Percentiles rank a stretch among this genome's conserved stretches.
Conservation (phyloP, 1,139 yeast genomes). For the Yamadazyma buinensis region DNA sequence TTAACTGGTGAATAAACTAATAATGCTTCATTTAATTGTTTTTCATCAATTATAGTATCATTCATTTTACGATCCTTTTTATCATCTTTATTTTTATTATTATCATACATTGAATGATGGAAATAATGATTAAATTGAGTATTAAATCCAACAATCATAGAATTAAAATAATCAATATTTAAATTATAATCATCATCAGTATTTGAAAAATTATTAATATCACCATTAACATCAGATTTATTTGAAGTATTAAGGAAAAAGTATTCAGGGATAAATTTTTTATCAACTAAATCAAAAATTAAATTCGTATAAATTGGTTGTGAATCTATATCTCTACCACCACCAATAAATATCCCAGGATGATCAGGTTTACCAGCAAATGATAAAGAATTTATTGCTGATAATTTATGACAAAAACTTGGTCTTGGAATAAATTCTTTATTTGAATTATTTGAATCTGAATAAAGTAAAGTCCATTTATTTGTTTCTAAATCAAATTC, state of each 20-base stretch:
- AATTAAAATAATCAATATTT: slow-evolving; percentile 29
- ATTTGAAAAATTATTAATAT: slow-evolving; percentile 14
- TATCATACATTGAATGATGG: slow-evolving; percentile 3
- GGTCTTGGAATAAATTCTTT: slow-evolving; percentile 32
- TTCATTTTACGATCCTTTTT: neutral
- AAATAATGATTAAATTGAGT: slow-evolving; percentile 24
- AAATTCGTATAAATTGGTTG: slow-evolving; percentile 39
- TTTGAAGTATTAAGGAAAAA: slow-evolving; percentile 3
- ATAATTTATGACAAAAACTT: slow-evolving; percentile 52
- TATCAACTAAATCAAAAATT: slow-evolving; percentile 51
- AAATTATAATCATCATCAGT: slow-evolving; percentile 20
- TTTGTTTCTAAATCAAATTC: slow-evolving; percentile 49
- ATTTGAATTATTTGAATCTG: slow-evolving; percentile 9
- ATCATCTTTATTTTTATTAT: neutral
- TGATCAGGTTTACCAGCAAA: slow-evolving; percentile 45
- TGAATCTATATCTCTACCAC: slow-evolving; percentile 52
- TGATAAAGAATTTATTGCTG: slow-evolving; percentile 38
- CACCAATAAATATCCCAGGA: slow-evolving; percentile 54
- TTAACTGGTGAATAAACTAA: slow-evolving; percentile 34
- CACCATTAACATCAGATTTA: neutral
- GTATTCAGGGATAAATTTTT: slow-evolving; percentile 30
- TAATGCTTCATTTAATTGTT: slow-evolving; percentile 27
- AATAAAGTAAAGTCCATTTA: slow-evolving; percentile 49
- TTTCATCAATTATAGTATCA: neutral
- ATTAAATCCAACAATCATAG: slow-evolving; percentile 31